Evolutionary conservation across 768 basidiomycete genomes (phyloP), one percentile per base, ranked within the genome.

Genomic region (Lenzites betulinus): DNA sequence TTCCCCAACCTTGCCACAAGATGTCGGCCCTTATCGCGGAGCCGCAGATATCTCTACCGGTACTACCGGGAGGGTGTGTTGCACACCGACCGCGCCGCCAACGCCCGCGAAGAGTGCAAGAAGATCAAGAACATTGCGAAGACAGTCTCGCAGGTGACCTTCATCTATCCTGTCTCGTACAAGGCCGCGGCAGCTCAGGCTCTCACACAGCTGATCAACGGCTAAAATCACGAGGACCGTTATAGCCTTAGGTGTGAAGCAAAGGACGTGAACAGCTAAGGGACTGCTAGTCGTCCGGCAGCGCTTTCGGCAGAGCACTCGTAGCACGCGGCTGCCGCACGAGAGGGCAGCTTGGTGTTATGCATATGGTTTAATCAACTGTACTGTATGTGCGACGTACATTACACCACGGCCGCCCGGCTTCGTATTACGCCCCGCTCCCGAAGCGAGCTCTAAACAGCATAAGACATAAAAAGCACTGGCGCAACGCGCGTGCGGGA

Each of bases 71-170:
- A 73, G n/a, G 79, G 79, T 0, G 67, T 76, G 33, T 69, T 90
- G 53, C 80, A 82, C 35, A 78, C 81, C 2, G 77, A 81, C 11
- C 67, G 76, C 46, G 84, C 82, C 1, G 72, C 72, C 47, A 89
- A 88, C 68, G 80, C 81, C 1, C 73, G 82, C 28, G 77, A 77
- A 39, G 87, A 90, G 68, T 91, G 89, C 68, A 84, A 78, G 71
- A 87, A 85, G 66, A 76, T 86, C 53, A 87, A 83, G 63, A 79
- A 80, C 15, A 72, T 82, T 23, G 73, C 72, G 53, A 78, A 73
- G 66, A 71, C 78, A 50, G 76, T 73, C 36, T 66, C 75, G 15
- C 75, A 81, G 75, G 79, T 78, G 49, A 39, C 22, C 1, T 39
- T 41, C 28, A 42, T 58, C 6, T 39, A 25, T 26, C 54, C 54